Evolutionary conservation across 2,329 filamentous ascomycete species (phyloP).

Genomic region (Sporothrix brasiliensis): DNA sequence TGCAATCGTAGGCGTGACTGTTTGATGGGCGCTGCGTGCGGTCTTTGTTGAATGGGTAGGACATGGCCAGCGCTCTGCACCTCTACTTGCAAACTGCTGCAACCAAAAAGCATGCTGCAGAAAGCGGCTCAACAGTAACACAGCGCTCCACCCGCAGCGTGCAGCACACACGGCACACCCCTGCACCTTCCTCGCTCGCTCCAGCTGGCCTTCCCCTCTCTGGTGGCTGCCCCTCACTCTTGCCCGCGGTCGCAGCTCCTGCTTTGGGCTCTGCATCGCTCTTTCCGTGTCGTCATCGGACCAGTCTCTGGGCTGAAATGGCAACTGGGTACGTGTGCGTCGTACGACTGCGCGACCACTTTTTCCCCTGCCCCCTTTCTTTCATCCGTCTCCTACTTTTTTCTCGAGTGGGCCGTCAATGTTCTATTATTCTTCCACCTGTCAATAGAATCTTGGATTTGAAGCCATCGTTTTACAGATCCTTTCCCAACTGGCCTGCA

Average conservation of each 20-base stretch:
- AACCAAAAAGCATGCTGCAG: too few relatives aligned
- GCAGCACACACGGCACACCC: conserved; percentile 12
- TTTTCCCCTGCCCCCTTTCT: background rate
- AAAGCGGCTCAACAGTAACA: background rate
- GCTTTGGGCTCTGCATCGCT: conserved; percentile 21
- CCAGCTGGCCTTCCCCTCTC: background rate
- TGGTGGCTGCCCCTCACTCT: background rate
- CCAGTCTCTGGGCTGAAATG: background rate
- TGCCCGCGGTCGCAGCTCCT: conserved; percentile 10
- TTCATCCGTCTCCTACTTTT: background rate
- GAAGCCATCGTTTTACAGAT: background rate
- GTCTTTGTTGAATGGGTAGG: too few relatives aligned
- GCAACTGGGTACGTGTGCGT: too few relatives aligned
- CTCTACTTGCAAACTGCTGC: background rate
- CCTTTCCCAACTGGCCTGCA: background rate
- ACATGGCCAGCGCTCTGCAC: background rate
- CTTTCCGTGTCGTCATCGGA: conserved; percentile 31
- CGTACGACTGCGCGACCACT: background rate
- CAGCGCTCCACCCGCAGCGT: background rate
- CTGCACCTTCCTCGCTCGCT: background rate
- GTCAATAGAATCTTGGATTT: background rate
- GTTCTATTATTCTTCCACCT: background rate
- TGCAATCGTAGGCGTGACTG: too few relatives aligned
- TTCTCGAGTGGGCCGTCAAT: background rate
- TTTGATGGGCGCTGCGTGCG: too few relatives aligned